Evolutionary conservation across 2,329 filamentous ascomycete genomes (phyloP), one percentile per base, ranked within the genome.

Genomic region (Aspergillus texensis): DNA sequence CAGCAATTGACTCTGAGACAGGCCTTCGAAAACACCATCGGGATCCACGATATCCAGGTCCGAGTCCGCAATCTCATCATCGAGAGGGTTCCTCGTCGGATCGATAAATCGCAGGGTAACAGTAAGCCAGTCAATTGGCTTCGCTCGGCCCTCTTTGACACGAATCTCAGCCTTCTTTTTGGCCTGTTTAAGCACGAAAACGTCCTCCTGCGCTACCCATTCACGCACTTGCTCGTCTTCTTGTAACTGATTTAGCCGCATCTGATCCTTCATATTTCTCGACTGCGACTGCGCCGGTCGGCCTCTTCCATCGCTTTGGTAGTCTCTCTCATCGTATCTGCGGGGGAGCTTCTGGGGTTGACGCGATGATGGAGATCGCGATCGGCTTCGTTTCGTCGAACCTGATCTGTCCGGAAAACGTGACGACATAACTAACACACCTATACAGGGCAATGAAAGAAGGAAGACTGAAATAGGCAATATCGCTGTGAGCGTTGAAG

Each of bases 151-250:
- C 78, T 96, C 94, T 70, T 93, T 92, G 53, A 98, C 93, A 46
- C 95, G 90, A 70, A 99, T 96, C 68, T 94, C 92, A 48, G 95
- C 94, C 83, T 97, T 98, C 83, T 96, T 98, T 84, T 98, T 99
- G 54, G 94, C 91, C 80, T 99, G 95, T 79, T 93, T 94, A 73
- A 99, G 83, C 62, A 98, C 95, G 74, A 99, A 99, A 68, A 91
- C 89, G 81, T 99, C 95, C 78, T 99, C 95, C 71, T 96, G 92
- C 58, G 94, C 92, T 24, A 98, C 92, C 84, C 95, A 99, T 74
- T 90, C 86, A 30, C 89, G 85, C 68, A 89, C 91, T 74, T 93
- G 90, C 74, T 94, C 89, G 71, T 93, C 91, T 74, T 93, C 87
- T 62, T 90, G 90, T 65, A 92, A 79, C 71, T 83, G 79, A 62